phyloP scores from a whole-genome alignment of 2,329 filamentous ascomycete species.

The Colletotrichum higginsianum region DNA sequence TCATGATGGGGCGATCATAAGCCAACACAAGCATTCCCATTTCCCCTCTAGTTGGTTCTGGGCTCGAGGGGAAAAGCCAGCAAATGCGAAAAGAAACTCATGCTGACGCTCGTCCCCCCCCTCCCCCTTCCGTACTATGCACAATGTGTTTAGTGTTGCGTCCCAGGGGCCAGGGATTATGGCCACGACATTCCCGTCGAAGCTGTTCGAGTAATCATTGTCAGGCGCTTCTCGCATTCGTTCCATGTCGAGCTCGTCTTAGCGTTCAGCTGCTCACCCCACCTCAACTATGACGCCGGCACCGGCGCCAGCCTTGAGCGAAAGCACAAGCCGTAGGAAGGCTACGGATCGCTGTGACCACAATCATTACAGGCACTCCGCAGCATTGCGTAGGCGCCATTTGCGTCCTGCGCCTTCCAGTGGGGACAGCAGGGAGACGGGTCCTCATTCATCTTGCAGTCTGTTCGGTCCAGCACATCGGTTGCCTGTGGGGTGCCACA shows the following conservation, averaged over 20 bases:
- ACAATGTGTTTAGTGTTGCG: neutral
- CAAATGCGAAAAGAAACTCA: conserved; percentile 10
- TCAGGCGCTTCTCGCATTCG: neutral
- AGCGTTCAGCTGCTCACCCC: conserved; percentile 25
- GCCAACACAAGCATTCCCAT: neutral
- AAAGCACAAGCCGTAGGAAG: neutral
- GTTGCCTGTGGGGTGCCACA: neutral
- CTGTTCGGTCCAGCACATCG: conserved; percentile 10
- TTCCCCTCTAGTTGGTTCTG: neutral
- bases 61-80: neutral
- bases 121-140: neutral
- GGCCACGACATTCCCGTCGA: neutral
- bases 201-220: neutral
- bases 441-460: conserved; percentile 2
- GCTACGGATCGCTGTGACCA: neutral
- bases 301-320: conserved; percentile 13
- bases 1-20: conserved; percentile 12
- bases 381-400: neutral
- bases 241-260: neutral
- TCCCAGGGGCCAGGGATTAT: conserved; percentile 1
- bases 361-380: neutral
- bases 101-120: neutral
- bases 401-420: neutral
- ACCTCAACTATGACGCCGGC: conserved; percentile 2
- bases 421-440: neutral